Conservation (phyloP, 148 eudicot species). For the Rhododendron kiyosumense region DNA sequence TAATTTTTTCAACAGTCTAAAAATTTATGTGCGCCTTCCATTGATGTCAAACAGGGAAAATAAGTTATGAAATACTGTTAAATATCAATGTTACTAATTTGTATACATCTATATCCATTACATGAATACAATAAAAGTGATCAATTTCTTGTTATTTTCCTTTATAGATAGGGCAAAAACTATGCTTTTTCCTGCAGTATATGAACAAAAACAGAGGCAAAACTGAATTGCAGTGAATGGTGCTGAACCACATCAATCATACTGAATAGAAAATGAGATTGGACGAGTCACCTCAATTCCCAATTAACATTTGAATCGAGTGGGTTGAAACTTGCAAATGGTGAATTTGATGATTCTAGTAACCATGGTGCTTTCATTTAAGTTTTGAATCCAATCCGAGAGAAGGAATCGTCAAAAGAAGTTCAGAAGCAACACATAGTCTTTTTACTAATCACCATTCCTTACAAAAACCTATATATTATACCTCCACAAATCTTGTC, state of each 20-base stretch:
- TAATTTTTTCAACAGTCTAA: background rate
- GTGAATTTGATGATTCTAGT: background rate
- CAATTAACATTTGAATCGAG: background rate
- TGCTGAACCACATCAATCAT: background rate
- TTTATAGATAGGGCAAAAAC: background rate
- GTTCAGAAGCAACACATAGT: background rate
- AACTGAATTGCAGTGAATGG: background rate
- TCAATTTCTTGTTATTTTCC: background rate
- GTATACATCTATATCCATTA: background rate
- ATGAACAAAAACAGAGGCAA: background rate
- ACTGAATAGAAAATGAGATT: background rate
- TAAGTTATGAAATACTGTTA: background rate
- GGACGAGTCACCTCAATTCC: background rate
- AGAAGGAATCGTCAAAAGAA: background rate
- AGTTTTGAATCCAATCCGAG: background rate
- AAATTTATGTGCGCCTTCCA: background rate
- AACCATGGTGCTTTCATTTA: background rate
- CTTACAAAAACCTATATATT: background rate
- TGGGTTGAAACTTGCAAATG: background rate
- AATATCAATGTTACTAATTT: background rate
- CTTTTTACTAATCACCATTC: background rate
- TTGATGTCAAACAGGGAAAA: background rate
- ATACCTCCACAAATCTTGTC: slow-evolving; percentile 15
- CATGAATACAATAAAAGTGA: background rate
- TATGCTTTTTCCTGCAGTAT: background rate